These are phyloP conservation scores for Boletus rubescentipes DNA, from an alignment of 768 basidiomycete species.

Conservation along the genomic window DNA sequence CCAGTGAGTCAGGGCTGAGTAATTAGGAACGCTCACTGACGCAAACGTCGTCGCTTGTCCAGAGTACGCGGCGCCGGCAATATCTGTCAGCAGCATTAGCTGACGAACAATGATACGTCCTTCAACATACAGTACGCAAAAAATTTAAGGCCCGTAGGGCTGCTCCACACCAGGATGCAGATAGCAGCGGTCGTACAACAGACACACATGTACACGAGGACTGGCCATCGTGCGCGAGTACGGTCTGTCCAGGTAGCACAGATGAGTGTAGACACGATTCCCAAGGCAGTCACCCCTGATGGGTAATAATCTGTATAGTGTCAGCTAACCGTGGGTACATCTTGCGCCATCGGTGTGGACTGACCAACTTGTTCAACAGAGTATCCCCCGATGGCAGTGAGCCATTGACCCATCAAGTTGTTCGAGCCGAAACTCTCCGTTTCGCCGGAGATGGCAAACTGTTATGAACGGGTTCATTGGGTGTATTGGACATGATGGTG, in stretches of 20 bases:
- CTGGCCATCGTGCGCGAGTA: constrained; percentile 57
- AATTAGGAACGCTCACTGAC: constrained; percentile 34
- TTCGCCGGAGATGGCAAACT: constrained; percentile 69
- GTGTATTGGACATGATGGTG: not conserved
- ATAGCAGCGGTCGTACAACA: constrained; percentile 52
- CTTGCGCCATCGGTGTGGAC: constrained; percentile 5
- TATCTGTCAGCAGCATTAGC: constrained; percentile 33
- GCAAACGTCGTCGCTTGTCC: constrained; percentile 79
- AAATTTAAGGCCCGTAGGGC: constrained; percentile 62
- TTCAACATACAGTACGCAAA: constrained; percentile 66
- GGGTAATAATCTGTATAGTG: constrained; percentile 52
- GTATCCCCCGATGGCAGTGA: constrained; percentile 59
- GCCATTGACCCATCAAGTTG: constrained; percentile 73
- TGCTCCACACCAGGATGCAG: constrained; percentile 61
- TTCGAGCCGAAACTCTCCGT: constrained; percentile 69
- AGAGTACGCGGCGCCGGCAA: constrained; percentile 66
- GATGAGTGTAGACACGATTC: constrained; percentile 58
- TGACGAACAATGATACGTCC: not conserved
- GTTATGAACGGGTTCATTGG: not conserved
- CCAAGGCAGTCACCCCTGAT: constrained; percentile 63
- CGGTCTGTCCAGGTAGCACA: constrained; percentile 66
- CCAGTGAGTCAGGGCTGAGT: not conserved
- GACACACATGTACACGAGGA: constrained; percentile 62
- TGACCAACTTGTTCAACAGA: constrained; percentile 61
- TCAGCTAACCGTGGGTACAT: not conserved